Evolutionary conservation across 305 asterid species (phyloP).

Genomic region (Euphrasia arctica): DNA sequence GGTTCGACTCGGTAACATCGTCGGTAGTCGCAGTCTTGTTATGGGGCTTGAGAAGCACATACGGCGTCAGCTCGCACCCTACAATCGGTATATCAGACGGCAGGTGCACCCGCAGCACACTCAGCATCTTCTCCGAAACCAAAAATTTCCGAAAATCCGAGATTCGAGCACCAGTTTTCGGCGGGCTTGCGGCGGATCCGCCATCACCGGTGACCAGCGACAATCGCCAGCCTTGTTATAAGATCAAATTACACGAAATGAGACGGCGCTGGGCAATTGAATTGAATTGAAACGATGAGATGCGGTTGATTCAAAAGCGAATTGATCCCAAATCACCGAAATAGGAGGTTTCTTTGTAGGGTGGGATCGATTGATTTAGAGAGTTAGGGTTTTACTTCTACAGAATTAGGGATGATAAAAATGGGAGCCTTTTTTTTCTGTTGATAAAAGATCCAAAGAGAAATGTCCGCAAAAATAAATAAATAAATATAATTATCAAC

Average conservation of each 20-base stretch:
- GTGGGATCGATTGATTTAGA: slow-evolving; percentile 28
- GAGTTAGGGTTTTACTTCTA: slow-evolving; percentile 58
- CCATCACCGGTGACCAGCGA: slow-evolving; percentile 54
- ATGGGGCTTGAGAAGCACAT: slow-evolving; percentile 56
- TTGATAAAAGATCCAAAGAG: neutral
- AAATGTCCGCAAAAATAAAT: neutral
- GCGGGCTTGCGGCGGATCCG: slow-evolving; percentile 77
- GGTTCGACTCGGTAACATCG: slow-evolving; percentile 59
- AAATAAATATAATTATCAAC: too few relatives aligned
- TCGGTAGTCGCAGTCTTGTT: slow-evolving; percentile 46
- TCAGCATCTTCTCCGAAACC: slow-evolving; percentile 52
- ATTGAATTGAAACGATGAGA: slow-evolving; percentile 16
- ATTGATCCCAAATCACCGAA: neutral
- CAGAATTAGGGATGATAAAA: slow-evolving; percentile 1
- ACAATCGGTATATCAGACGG: slow-evolving; percentile 80
- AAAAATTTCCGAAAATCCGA: slow-evolving; percentile 12
- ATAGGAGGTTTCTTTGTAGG: slow-evolving; percentile 4
- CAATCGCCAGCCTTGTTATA: slow-evolving; percentile 58
- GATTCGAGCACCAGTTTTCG: slow-evolving; percentile 30
- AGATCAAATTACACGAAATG: slow-evolving; percentile 14
- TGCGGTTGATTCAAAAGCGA: slow-evolving; percentile 13
- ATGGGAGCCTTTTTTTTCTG: slow-evolving; percentile 6
- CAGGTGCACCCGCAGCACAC: slow-evolving; percentile 64
- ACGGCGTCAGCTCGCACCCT: slow-evolving; percentile 78
- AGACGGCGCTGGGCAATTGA: neutral